Base-by-base conservation (phyloP, 768 basidiomycete genomes). In the Pseudohyphozyma bogoriensis region DNA sequence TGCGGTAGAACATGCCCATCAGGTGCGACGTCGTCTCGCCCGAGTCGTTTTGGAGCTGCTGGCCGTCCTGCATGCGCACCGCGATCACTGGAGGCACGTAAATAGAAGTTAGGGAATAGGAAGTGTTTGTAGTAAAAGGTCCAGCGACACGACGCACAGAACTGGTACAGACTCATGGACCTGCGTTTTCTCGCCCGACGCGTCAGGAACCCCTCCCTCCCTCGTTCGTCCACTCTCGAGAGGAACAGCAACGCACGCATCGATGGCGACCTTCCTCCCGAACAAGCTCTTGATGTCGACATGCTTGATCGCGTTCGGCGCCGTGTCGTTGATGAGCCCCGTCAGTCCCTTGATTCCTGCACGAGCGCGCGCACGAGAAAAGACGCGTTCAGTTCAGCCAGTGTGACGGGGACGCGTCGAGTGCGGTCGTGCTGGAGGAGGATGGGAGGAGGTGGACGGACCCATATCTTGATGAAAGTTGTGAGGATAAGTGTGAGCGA, bases 331-430 rank as follows among this genome's bases (percentile, higher is more conserved):
- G 62, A 99, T 79, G 26, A 99, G 79, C 13, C 81, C 85, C 16
- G 92, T 96, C 35, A 99, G 80, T 29, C 95, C 91, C 77, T 95
- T 95, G 78, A 95, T 93, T 77, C 91, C 90, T 87, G 89, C n/a
- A 90, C 18, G 56, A 11, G 12, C 39, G 22, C 39, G 22, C 11
- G 12, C 39, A 40, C 39, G 22, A 56, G n/a, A n/a, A n/a, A n/a
- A n/a, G n/a, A n/a, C n/a, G n/a, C n/a, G n/a, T n/a, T n/a, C n/a
- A n/a, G n/a, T n/a, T n/a, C n/a, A n/a, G n/a, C n/a, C n/a, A n/a
- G n/a, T n/a, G n/a, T n/a, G n/a, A n/a, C n/a, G n/a, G n/a, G n/a
- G n/a, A n/a, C n/a, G n/a, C n/a, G n/a, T n/a, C n/a, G n/a, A n/a
- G n/a, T n/a, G n/a, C n/a, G n/a, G n/a, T n/a, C n/a, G n/a, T n/a